Conservation (phyloP, 2,329 filamentous ascomycete genomes). For the Aspergillus quadricinctus region DNA sequence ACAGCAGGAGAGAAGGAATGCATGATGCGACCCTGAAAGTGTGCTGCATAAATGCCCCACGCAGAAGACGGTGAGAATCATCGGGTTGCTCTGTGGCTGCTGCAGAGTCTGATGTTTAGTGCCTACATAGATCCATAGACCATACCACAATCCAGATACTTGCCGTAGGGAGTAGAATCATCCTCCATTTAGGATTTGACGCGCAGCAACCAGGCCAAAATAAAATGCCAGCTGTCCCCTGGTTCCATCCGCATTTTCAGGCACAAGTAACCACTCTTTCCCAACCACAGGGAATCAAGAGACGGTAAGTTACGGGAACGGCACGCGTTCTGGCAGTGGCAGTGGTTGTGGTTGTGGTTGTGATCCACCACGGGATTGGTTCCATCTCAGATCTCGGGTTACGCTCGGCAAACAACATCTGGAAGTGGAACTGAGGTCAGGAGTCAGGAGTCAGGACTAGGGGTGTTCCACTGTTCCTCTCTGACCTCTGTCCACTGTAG, state of each 20-base stretch:
- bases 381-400: conserved; percentile 3
- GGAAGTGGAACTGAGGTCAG: not conserved
- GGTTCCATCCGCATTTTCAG: conserved; percentile 5
- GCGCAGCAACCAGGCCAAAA: not conserved
- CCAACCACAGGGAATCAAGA: conserved; percentile 7
- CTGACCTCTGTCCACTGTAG: not conserved
- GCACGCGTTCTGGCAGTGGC: not conserved
- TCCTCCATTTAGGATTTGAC: not conserved
- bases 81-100: conserved; percentile 1
- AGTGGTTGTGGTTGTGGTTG: not conserved
- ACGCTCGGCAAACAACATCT: conserved; percentile 7
- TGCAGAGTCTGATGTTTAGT: not conserved
- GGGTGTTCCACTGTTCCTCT: not conserved
- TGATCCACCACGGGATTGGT: not conserved
- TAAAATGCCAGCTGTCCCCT: conserved; percentile 8
- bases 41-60: conserved; percentile 9
- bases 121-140: not conserved
- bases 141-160: not conserved
- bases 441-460: not conserved
- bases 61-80: conserved; percentile 16
- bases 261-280: conserved; percentile 1
- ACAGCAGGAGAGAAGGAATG: conserved; percentile 5
- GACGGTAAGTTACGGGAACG: conserved; percentile 13
- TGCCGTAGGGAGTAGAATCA: not conserved
- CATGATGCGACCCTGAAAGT: conserved; percentile 12